phyloP scores from a whole-genome alignment of 768 basidiomycete genomes.

The Baorangia bicolor region DNA sequence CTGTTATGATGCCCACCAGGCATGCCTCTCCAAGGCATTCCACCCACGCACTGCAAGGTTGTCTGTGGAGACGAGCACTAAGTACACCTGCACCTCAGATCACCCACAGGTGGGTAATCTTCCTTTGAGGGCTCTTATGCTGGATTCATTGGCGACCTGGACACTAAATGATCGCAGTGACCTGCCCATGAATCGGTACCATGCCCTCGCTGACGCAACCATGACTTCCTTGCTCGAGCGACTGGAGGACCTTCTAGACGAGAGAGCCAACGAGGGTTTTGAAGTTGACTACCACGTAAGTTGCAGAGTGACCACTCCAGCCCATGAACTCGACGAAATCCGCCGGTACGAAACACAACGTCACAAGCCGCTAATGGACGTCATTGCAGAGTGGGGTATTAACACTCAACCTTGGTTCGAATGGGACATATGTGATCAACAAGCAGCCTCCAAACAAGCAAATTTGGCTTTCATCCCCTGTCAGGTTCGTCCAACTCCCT shows the following conservation, averaged over 20 bases:
- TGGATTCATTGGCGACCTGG: neutral
- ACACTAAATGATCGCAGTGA: slow-evolving; percentile 33
- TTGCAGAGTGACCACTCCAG: slow-evolving; percentile 1
- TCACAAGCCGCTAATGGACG: slow-evolving; percentile 9
- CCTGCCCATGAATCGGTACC: slow-evolving; percentile 65
- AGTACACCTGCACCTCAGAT: slow-evolving; percentile 59
- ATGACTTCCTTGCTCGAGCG: slow-evolving; percentile 77
- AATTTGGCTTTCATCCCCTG: slow-evolving; percentile 91
- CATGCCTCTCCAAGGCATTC: neutral
- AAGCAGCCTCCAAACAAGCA: slow-evolving; percentile 98
- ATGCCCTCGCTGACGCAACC: slow-evolving; percentile 66
- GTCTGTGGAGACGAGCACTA: slow-evolving; percentile 22
- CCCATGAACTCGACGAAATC: neutral
- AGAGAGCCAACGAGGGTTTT: slow-evolving; percentile 48
- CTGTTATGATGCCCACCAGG: neutral
- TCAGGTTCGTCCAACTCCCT: slow-evolving; percentile 52
- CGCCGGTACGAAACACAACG: neutral
- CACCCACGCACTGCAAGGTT: neutral
- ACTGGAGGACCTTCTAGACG: slow-evolving; percentile 72
- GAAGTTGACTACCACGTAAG: slow-evolving; percentile 91
- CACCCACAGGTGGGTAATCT: slow-evolving; percentile 47
- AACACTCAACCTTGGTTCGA: slow-evolving; percentile 70
- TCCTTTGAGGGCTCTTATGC: neutral
- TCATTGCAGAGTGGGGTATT: slow-evolving; percentile 78
- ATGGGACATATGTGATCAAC: slow-evolving; percentile 93